Base-by-base conservation (phyloP, 768 basidiomycete genomes). In the Panus rudis region DNA sequence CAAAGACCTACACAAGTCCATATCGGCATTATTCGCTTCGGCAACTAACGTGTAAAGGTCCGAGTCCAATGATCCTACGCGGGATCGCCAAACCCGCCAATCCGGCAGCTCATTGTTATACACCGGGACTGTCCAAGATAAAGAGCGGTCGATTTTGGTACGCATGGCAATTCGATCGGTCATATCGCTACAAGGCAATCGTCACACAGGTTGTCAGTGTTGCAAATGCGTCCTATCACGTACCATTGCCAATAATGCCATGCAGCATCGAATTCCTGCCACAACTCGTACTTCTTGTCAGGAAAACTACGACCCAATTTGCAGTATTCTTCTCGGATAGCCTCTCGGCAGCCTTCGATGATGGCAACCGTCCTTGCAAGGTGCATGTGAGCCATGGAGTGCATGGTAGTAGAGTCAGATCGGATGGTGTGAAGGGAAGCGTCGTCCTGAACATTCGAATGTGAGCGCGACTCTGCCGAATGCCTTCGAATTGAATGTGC, bases 161-260 rank as follows among this genome's bases (percentile, higher is more conserved):
- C 79, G 73, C 65, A 85, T 74, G 37, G 71, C 69, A 33, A 82
- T 79, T 11, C 84, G 80, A 52, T 84, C 81, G 31, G 66, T 66
- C 86, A 89, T 88, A 48, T 89, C 85, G 50, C 85, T 88, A 45
- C 17, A 24, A 4, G 47, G 13, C 23, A 19, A 14, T 22, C 14
- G 19, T 12, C 46, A 47, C 34, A 45, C 20, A 32, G n/a, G n/a
- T n/a, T n/a, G n/a, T n/a, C n/a, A n/a, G n/a, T n/a, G n/a, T n/a
- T n/a, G n/a, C n/a, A n/a, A n/a, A n/a, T n/a, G n/a, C n/a, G n/a
- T n/a, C n/a, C n/a, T n/a, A n/a, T n/a, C 13, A 60, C 79, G 56
- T 37, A 87, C 85, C 69, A 72, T 60, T 78, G 70, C 85, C 85
- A 88, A 39, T 78, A 76, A 7, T 60, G 60, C 83, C 84, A 86